Percentiles rank a stretch among this genome's conserved stretches.
Conservation (phyloP, 805 yeast genomes). For the Candida nemodendra region DNA sequence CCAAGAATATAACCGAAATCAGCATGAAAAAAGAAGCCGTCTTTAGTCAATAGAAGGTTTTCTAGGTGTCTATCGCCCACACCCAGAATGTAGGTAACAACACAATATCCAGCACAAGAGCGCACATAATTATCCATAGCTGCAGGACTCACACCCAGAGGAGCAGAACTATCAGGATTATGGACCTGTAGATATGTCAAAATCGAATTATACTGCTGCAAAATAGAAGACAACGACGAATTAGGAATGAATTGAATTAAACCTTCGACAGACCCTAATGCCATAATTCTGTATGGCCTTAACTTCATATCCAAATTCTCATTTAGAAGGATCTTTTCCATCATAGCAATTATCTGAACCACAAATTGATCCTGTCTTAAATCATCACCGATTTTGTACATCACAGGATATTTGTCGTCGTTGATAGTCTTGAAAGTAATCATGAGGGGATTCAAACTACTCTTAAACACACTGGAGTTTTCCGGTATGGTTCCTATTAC, state of each 20-base stretch:
- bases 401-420: slow-evolving; percentile 63
- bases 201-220: slow-evolving; percentile 72
- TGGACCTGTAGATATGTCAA: slow-evolving; percentile 66
- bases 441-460: slow-evolving; percentile 86
- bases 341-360: slow-evolving; percentile 85
- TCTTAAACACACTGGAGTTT: slow-evolving; percentile 84
- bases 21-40: slow-evolving; percentile 94
- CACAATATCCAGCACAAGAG: slow-evolving; percentile 97
- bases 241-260: slow-evolving; percentile 94
- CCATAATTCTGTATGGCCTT: slow-evolving; percentile 86
- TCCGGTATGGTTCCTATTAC: slow-evolving; percentile 77
- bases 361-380: slow-evolving; percentile 94
- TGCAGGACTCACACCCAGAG: slow-evolving; percentile 52
- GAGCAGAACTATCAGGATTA: slow-evolving; percentile 50
- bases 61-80: slow-evolving; percentile 98
- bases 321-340: slow-evolving; percentile 84
- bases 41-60: slow-evolving; percentile 70
- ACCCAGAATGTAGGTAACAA: slow-evolving; percentile 88
- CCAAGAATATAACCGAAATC: slow-evolving; percentile 97
- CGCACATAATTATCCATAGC: slow-evolving; percentile 93
- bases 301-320: slow-evolving; percentile 87
- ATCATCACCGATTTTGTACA: slow-evolving; percentile 96
- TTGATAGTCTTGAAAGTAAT: slow-evolving; percentile 65
- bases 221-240: slow-evolving; percentile 78
- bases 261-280: slow-evolving; percentile 90